Evolutionary conservation across 108 stramenopile genomes (phyloP), one percentile per base, ranked within the genome.

Genomic region (Pseudonitzschia pungens): DNA sequence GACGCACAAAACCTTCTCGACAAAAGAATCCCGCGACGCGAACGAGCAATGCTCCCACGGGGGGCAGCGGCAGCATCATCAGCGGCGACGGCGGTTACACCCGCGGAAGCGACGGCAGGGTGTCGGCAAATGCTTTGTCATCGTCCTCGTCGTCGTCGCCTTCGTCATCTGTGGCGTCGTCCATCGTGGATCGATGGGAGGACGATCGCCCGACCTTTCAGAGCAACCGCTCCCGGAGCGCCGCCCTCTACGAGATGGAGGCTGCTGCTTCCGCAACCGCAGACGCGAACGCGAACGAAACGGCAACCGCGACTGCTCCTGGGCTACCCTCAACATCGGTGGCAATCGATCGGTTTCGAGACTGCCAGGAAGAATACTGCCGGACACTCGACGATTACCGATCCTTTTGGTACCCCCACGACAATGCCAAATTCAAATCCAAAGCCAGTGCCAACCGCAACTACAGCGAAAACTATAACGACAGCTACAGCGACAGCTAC

Each of bases 301-400:
- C 36, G 6, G 36, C 36, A 36, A 6, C 36, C 2, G 36, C 36
- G 6, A 5, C 54, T 5, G 54, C 36, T 36, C 2, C 4, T 20
- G 4, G 54, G 26, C 8, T 5, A 53, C 52, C n/a, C 16, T 67
- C 27, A 44, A 67, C 20, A 5, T 42, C 42, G 42, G 27, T 27
- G 12, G 66, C 3, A 26, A 6, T 42, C 42, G 42, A 45, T 27
- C 41, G 66, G 24, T 67, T 67, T 45, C 43, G 26, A 9, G 66
- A 67, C 42, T 9, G 43, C 24, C 66, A 67, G 27, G 3, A 45
- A 2, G 66, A 31, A 31, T 67, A 42, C 29, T 67, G 66, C 44
- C 10, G 42, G 21, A n/a, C 45, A 21, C 2, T 67, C 24, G 43
- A 45, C 45, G 43, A 45, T 9, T 67, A 67, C 45, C 66, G 66